These are phyloP conservation scores for Diddensiella santjacobensis DNA, from an alignment of 805 yeast genomes.

Conservation along the genomic window DNA sequence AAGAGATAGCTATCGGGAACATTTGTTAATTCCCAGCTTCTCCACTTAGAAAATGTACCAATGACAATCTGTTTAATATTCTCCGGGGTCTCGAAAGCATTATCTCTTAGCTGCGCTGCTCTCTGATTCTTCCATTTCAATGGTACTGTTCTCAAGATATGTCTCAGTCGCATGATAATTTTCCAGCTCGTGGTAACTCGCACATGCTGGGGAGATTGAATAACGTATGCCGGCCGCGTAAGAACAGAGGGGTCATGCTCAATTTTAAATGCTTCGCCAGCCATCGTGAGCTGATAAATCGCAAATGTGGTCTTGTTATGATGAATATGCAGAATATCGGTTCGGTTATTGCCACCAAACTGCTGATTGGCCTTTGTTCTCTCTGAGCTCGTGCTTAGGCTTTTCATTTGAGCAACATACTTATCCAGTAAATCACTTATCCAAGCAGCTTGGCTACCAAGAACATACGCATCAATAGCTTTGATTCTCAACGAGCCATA, in stretches of 20 bases:
- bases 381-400: slow-evolving; percentile 1
- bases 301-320: slow-evolving; percentile 26
- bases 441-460: slow-evolving; percentile 37
- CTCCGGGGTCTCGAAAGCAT: slow-evolving; percentile 44
- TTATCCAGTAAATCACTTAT: slow-evolving; percentile 21
- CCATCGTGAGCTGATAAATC: slow-evolving; percentile 42
- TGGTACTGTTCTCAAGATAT: slow-evolving; percentile 61
- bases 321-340: not conserved
- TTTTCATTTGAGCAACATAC: slow-evolving; percentile 18
- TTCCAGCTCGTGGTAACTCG: slow-evolving; percentile 87
- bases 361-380: slow-evolving; percentile 2
- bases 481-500: slow-evolving; percentile 28
- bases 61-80: slow-evolving; percentile 55
- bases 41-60: slow-evolving; percentile 68
- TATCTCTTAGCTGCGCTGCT: slow-evolving; percentile 32
- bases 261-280: slow-evolving; percentile 50
- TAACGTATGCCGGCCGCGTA: slow-evolving; percentile 81
- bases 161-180: slow-evolving; percentile 71
- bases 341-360: not conserved
- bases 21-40: slow-evolving; percentile 84
- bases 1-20: slow-evolving; percentile 56
- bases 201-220: slow-evolving; percentile 70
- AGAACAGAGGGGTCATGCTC: slow-evolving; percentile 85
- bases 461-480: slow-evolving; percentile 31
- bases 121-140: slow-evolving; percentile 42